Conservation (phyloP, 176 grass and related monocot genomes). For the Aegilops bicornis region DNA sequence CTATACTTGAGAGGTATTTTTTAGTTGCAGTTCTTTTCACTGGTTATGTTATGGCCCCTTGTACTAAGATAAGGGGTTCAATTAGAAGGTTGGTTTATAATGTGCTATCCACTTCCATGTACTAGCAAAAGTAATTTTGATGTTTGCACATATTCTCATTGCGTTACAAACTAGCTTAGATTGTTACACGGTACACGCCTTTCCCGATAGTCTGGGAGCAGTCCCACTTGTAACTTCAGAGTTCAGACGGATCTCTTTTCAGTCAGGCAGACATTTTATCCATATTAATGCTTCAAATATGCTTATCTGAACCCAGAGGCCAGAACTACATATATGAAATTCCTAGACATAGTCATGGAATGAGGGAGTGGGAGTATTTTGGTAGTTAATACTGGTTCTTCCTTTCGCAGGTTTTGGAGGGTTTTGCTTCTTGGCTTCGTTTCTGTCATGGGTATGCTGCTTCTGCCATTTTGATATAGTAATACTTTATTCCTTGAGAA, state of each 20-base stretch:
- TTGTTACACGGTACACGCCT: background rate
- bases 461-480: slow-evolving; percentile 34
- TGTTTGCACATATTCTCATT: slow-evolving; percentile 9
- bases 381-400: slow-evolving; percentile 20
- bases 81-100: background rate
- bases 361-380: slow-evolving; percentile 20
- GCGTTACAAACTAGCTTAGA: slow-evolving; percentile 4
- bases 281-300: background rate
- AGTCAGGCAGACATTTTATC: no score
- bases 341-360: slow-evolving; percentile 8
- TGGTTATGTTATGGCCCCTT: background rate
- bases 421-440: slow-evolving; percentile 95
- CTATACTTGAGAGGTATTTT: background rate
- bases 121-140: slow-evolving; percentile 19
- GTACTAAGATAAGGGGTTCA: background rate
- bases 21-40: slow-evolving; percentile 17
- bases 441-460: slow-evolving; percentile 83
- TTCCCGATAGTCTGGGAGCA: background rate
- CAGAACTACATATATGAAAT: slow-evolving; percentile 8
- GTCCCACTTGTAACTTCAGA: no score
- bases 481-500: slow-evolving; percentile 24
- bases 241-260: no score
- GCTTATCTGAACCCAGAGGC: background rate
- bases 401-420: slow-evolving; percentile 78
- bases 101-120: slow-evolving; percentile 14